phyloP scores from a whole-genome alignment of 2,329 filamentous ascomycete genomes.

The Aspergillaceae sp. region DNA sequence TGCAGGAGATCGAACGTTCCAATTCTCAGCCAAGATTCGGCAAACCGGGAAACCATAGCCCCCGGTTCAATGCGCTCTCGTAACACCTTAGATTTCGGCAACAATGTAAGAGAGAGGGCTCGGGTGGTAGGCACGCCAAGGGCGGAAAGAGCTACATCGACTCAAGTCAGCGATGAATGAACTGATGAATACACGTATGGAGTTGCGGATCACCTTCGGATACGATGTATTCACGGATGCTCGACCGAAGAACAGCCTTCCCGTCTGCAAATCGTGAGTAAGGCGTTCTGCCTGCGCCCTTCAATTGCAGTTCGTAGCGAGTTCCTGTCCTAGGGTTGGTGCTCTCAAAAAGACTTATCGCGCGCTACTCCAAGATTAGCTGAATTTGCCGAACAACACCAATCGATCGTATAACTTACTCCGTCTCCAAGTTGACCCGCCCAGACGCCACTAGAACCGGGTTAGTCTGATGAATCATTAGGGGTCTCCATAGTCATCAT shows the following conservation, averaged over 20 bases:
- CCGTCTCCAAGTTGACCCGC: conserved; percentile 94
- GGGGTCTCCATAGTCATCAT: conserved; percentile 13
- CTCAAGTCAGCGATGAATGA: conserved; percentile 1
- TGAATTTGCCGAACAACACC: too few relatives aligned
- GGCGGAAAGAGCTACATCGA: conserved; percentile 55
- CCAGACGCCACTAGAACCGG: conserved; percentile 62
- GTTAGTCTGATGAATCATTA: conserved; percentile 21
- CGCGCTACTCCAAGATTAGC: conserved; percentile 41
- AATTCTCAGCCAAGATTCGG: conserved; percentile 81
- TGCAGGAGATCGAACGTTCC: conserved; percentile 95
- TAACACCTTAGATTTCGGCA: conserved; percentile 63
- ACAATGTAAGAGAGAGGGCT: conserved; percentile 70
- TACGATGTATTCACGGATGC: conserved; percentile 88
- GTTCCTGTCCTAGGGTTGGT: conserved; percentile 63
- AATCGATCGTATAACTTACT: conserved; percentile 18
- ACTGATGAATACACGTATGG: not conserved
- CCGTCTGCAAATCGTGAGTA: conserved; percentile 96
- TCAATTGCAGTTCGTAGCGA: conserved; percentile 85
- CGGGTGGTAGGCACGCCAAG: conserved; percentile 78
- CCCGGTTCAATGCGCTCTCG: conserved; percentile 80
- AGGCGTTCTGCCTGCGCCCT: conserved; percentile 85
- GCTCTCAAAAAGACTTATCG: conserved; percentile 87
- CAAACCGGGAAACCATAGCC: conserved; percentile 86
- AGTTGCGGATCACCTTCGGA: conserved; percentile 56
- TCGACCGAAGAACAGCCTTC: conserved; percentile 83